Conservation (phyloP, 2,329 filamentous ascomycete genomes). For the Acephala macrosclerotiorum region DNA sequence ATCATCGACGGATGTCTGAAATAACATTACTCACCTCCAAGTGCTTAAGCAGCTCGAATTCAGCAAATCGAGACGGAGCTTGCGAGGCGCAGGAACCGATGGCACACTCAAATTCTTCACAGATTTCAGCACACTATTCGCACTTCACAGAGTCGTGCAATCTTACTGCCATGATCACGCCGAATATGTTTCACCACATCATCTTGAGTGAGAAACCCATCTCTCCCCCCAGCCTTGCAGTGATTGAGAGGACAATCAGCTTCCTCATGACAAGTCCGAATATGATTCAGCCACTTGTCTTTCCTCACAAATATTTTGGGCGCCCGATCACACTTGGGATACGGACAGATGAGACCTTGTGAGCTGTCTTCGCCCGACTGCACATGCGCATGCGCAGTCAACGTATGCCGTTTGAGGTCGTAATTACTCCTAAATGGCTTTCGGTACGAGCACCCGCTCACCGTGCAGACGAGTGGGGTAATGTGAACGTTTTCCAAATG, state of each 20-base stretch:
- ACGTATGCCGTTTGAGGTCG: slow-evolving; percentile 21
- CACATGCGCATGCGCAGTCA: slow-evolving; percentile 3
- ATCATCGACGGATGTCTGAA: not conserved
- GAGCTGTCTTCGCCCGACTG: slow-evolving; percentile 12
- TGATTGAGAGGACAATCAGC: slow-evolving; percentile 21
- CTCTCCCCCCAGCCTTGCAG: slow-evolving; percentile 10
- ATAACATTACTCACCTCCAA: slow-evolving; percentile 9
- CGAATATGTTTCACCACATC: slow-evolving; percentile 22
- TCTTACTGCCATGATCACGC: slow-evolving; percentile 15
- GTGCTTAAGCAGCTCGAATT: slow-evolving; percentile 22
- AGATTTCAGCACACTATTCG: not conserved
- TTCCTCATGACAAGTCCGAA: slow-evolving; percentile 17
- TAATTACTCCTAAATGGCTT: slow-evolving; percentile 23
- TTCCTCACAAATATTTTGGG: slow-evolving; percentile 20
- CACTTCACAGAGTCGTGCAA: not conserved
- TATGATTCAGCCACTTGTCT: slow-evolving; percentile 24
- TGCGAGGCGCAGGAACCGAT: slow-evolving; percentile 16
- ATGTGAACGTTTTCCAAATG: slow-evolving; percentile 23
- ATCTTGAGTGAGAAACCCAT: slow-evolving; percentile 6
- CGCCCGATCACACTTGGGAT: slow-evolving; percentile 14
- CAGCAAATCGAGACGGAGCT: slow-evolving; percentile 13
- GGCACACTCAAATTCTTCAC: slow-evolving; percentile 17
- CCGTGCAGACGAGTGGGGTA: slow-evolving; percentile 19
- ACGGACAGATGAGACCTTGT: slow-evolving; percentile 10
- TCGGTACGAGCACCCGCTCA: slow-evolving; percentile 15